Base-by-base conservation (phyloP, 148 eudicot genomes). In the Rhododendron molle region DNA sequence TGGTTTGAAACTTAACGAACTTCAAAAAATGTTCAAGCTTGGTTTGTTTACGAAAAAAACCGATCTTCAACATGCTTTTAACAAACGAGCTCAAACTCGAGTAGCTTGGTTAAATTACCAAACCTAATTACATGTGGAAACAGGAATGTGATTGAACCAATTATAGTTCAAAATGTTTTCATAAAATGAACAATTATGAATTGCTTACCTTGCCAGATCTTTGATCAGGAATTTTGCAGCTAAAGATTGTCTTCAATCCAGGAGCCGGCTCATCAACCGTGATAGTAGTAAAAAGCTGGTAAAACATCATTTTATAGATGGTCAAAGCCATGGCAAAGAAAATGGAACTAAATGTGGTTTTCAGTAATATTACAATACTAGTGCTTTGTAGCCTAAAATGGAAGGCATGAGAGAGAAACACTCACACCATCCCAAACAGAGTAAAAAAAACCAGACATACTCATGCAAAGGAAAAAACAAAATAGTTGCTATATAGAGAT, bases 151-250 rank as follows among this genome's bases (percentile, higher is more conserved):
- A 74, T 74, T 47, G 49, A 28, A 52, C 50, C 50, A 76, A 73
- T 21, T 16, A n/a, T 36, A 16, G 32, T 34, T 36, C 47, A 50
- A 76, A 58, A 30, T 21, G 32, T 23, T 10, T 36, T 34, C 14
- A 0, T 34, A 50, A n/a, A 77, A 56, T 8, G 21, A 36, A 83
- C 30, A 81, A 86, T 21, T 7, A 50, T 36, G 69, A 30, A 81
- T 23, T 82, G n/a, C 83, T 89, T 85, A 92, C 98, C 96, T 91
- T 95, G 88, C 96, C 96, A 88, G 95, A 94, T 76, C 91, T 91
- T 81, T 93, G 95, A 86, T 92, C 96, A 80, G 98, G 98, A 85
- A 93, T 90, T 85, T 77, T 91, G 86, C 90, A 90, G 91, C 95
- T 93, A 32, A 95, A 50, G 76, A 95, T 93, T 6, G 98, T 88